Evolutionary conservation across 2,329 filamentous ascomycete species (phyloP).

Genomic region (Triangularia verruculosa): DNA sequence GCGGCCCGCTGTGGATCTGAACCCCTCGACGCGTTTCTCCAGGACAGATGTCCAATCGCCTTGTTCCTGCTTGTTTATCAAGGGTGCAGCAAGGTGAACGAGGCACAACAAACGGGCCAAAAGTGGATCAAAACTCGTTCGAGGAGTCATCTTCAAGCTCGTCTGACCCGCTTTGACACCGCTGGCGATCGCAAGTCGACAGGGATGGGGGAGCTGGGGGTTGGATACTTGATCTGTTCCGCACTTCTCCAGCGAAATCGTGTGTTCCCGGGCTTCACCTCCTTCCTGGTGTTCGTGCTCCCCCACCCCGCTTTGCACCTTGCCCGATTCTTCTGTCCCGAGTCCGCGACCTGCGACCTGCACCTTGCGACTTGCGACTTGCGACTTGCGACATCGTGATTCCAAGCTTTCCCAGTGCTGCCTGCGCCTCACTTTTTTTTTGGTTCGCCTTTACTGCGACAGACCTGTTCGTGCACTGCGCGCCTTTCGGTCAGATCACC

Average conservation of each 20-base stretch:
- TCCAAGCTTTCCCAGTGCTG: slow-evolving; percentile 6
- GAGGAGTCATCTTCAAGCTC: slow-evolving; percentile 19
- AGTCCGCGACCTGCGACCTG: slow-evolving; percentile 2
- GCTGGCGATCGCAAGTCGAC: background rate
- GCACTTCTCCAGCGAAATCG: background rate
- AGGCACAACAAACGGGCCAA: slow-evolving; percentile 21
- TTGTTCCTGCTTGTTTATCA: slow-evolving; percentile 2
- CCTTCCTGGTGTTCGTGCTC: slow-evolving; percentile 3
- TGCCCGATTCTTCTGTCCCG: slow-evolving; percentile 12
- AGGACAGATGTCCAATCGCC: slow-evolving; percentile 20
- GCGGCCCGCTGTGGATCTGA: slow-evolving; percentile 16
- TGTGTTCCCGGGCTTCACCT: background rate
- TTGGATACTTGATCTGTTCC: background rate
- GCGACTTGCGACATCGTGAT: slow-evolving; percentile 1
- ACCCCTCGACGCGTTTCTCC: slow-evolving; percentile 21
- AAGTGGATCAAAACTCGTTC: slow-evolving; percentile 11
- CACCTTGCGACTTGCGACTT: slow-evolving; percentile 3
- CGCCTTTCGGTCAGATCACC: slow-evolving; percentile 17
- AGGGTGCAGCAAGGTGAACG: slow-evolving; percentile 1
- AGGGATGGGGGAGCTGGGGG: slow-evolving; percentile 11
- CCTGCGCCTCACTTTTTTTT: slow-evolving; percentile 29
- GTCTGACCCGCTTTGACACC: slow-evolving; percentile 1
- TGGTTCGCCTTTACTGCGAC: slow-evolving; percentile 12
- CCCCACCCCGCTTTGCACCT: slow-evolving; percentile 17
- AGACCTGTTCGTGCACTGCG: slow-evolving; percentile 15